Conservation (phyloP, 1,139 yeast species). For the Diutina neorugosa region DNA sequence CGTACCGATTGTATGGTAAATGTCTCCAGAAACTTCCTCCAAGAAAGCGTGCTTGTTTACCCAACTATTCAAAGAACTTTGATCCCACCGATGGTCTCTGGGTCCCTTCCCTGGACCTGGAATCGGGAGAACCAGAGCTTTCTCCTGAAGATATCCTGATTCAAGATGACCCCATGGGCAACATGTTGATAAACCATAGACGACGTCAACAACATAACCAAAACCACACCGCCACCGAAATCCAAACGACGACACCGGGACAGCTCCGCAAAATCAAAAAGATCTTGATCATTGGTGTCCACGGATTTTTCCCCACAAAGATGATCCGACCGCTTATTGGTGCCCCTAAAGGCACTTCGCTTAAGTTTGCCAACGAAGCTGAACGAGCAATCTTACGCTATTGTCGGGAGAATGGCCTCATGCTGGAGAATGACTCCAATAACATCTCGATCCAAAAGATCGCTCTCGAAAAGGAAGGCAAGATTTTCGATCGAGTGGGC, state of each 20-base stretch:
- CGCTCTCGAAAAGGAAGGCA: constrained; percentile 90
- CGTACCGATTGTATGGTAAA: constrained; percentile 30
- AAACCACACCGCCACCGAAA: constrained; percentile 5
- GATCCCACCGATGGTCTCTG: constrained; percentile 1
- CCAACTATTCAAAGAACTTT: constrained; percentile 20
- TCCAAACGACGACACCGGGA: constrained; percentile 10
- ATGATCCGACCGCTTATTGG: constrained; percentile 81
- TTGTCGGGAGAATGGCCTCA: constrained; percentile 45
- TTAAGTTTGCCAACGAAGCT: constrained; percentile 78
- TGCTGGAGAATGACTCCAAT: constrained; percentile 23
- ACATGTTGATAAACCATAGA: constrained; percentile 25
- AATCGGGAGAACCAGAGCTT: constrained; percentile 14
- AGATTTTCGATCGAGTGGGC: constrained; percentile 73
- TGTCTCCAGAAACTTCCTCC: constrained; percentile 26
- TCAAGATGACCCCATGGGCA: constrained; percentile 34
- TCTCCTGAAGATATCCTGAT: constrained; percentile 23
- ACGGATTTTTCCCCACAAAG: constrained; percentile 86
- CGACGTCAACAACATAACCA: constrained; percentile 6
- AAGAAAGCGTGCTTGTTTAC: constrained; percentile 31
- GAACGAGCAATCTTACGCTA: constrained; percentile 66
- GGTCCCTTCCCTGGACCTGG: constrained; percentile 10
- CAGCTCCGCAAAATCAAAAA: constrained; percentile 29
- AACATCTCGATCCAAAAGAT: constrained; percentile 69
- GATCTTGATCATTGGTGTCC: constrained; percentile 80
- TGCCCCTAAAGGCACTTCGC: constrained; percentile 87